Conservation (phyloP, 768 basidiomycete genomes). For the Rossbeevera mucosa region DNA sequence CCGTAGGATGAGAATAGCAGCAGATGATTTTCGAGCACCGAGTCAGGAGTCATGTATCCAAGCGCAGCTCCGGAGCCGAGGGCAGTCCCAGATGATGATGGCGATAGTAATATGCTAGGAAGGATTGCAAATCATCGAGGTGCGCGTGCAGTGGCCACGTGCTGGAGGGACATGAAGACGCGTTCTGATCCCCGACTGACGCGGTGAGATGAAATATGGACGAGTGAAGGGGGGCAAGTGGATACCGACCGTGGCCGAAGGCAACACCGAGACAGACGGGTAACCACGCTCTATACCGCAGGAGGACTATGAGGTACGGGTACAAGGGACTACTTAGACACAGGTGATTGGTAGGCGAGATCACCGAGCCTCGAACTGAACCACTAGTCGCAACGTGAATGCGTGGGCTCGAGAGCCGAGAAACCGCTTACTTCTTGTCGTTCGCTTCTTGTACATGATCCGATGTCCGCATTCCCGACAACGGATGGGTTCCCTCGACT, state of each 20-base stretch:
- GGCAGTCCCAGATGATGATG: neutral
- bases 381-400: conserved; percentile 22
- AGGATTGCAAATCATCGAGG: neutral
- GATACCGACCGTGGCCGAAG: neutral
- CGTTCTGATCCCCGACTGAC: neutral
- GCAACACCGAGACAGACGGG: neutral
- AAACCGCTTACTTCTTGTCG: conserved; percentile 73
- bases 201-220: too few relatives aligned
- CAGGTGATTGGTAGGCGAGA: neutral
- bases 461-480: conserved; percentile 97
- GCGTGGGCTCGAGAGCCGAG: neutral
- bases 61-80: too few relatives aligned
- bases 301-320: neutral
- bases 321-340: neutral
- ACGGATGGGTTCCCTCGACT: conserved; percentile 86
- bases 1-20: neutral
- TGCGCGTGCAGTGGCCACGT: too few relatives aligned
- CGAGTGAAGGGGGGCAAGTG: too few relatives aligned
- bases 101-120: too few relatives aligned
- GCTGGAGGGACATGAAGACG: too few relatives aligned
- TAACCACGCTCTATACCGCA: neutral
- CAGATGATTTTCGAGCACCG: neutral
- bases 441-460: conserved; percentile 98
- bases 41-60: neutral
- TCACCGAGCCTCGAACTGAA: conserved; percentile 33